phyloP scores from a whole-genome alignment of 2,329 filamentous ascomycete species.

The Phaeoacremonium minimum region DNA sequence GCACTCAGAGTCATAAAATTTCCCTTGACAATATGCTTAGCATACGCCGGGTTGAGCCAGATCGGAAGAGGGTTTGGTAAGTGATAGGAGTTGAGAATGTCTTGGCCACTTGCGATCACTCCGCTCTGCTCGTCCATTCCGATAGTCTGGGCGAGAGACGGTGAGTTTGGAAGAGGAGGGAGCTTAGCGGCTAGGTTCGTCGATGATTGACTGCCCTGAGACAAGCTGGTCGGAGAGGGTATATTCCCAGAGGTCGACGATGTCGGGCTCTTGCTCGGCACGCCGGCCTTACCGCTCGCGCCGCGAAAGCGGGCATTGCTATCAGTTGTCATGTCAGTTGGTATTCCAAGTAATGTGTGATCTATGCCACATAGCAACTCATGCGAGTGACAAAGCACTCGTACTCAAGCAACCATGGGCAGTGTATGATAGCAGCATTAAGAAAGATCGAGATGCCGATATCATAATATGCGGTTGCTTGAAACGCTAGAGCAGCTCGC shows the following conservation, averaged over 20 bases:
- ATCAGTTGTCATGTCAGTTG: no score
- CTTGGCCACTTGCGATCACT: conserved; percentile 43
- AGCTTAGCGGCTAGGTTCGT: conserved; percentile 52
- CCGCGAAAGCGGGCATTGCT: conserved; percentile 58
- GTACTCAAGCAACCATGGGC: no score
- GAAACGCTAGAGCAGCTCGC: no score
- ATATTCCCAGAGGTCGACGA: conserved; percentile 29
- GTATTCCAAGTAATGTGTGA: no score
- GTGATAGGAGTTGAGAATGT: conserved; percentile 55
- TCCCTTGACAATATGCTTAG: conserved; percentile 88
- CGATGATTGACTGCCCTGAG: conserved; percentile 47
- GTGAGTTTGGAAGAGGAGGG: conserved; percentile 58
- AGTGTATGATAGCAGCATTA: no score
- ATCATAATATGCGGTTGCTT: no score
- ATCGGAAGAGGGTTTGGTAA: conserved; percentile 64
- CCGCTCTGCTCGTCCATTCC: conserved; percentile 60
- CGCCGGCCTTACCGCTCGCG: conserved; percentile 45
- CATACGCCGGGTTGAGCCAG: conserved; percentile 71
- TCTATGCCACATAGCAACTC: no score
- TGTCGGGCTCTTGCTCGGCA: conserved; percentile 48
- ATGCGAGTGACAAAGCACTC: no score
- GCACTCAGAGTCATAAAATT: conserved; percentile 97
- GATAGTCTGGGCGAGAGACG: conserved; percentile 62
- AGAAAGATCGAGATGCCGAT: no score
- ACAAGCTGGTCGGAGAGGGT: conserved; percentile 5